A percentile compares a stretch with the other conserved stretches of the same genome.
These are phyloP conservation scores for Alloascoidea hylecoeti DNA, from an alignment of 805 yeast genomes.

Conservation along the genomic window DNA sequence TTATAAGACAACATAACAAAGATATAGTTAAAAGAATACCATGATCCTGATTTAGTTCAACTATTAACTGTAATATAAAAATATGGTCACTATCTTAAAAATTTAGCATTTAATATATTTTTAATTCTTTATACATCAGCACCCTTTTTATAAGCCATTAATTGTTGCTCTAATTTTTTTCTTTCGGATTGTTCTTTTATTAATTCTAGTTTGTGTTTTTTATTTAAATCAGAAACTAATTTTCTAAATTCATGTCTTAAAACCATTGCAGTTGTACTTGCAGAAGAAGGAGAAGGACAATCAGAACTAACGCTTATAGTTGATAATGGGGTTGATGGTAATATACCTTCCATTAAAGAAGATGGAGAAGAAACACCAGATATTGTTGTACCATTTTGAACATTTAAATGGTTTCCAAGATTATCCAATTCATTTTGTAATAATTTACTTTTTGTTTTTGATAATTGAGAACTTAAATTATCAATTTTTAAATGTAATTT, in stretches of 20 bases:
- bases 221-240: neutral
- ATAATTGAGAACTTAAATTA: neutral
- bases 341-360: neutral
- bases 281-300: neutral
- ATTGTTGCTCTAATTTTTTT: neutral
- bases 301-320: neutral
- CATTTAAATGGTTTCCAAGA: neutral
- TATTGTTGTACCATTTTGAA: neutral
- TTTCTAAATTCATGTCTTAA: neutral
- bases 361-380: neutral
- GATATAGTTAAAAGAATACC: too few relatives aligned
- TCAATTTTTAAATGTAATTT: neutral
- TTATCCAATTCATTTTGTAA: neutral
- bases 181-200: neutral
- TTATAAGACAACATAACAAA: too few relatives aligned
- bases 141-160: neutral
- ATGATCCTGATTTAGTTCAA: too few relatives aligned
- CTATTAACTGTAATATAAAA: too few relatives aligned
- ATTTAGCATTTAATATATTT: too few relatives aligned
- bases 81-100: too few relatives aligned
- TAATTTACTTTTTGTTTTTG: neutral
- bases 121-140: too few relatives aligned
- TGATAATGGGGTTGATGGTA: slow-evolving; percentile 1
- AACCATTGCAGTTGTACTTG: neutral
- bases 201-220: neutral